Conservation (phyloP, 306 rosid species). For the Chamaecrista fasciculata region DNA sequence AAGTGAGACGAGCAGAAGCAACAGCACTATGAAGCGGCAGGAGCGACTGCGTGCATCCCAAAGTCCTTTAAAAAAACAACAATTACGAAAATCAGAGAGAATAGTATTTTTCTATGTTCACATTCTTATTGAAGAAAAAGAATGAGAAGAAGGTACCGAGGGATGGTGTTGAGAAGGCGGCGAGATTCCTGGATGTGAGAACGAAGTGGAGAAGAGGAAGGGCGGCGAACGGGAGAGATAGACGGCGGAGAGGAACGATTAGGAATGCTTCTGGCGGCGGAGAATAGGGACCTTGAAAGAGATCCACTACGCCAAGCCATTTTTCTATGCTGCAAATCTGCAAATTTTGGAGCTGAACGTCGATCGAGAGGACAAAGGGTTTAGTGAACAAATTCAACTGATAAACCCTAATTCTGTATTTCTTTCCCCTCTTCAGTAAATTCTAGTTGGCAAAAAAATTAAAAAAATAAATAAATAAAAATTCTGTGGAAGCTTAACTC, state of each 20-base stretch:
- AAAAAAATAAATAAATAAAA: too few relatives aligned
- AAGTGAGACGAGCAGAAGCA: conserved; percentile 44
- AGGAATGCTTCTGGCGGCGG: conserved; percentile 38
- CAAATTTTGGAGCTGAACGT: too few relatives aligned
- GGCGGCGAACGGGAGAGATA: conserved; percentile 29
- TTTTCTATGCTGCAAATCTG: neutral
- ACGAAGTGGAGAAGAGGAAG: conserved; percentile 33
- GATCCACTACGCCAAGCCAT: conserved; percentile 64
- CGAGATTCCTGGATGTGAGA: conserved; percentile 11
- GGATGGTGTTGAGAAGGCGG: neutral
- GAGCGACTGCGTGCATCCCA: conserved; percentile 56
- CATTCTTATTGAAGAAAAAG: neutral
- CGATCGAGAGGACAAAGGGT: too few relatives aligned
- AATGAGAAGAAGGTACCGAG: neutral
- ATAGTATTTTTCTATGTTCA: too few relatives aligned
- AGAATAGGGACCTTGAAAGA: conserved; percentile 46
- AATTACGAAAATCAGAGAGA: neutral
- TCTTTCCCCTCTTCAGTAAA: too few relatives aligned
- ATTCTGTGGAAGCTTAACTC: too few relatives aligned
- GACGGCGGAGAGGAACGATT: conserved; percentile 34
- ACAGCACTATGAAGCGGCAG: conserved; percentile 54
- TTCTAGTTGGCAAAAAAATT: too few relatives aligned
- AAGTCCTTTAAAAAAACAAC: conserved; percentile 11
- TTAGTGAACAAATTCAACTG: too few relatives aligned
- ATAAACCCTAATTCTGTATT: too few relatives aligned